Conservation (phyloP, 1,284 basidiomycete genomes). For the Trichosporon sp. region DNA sequence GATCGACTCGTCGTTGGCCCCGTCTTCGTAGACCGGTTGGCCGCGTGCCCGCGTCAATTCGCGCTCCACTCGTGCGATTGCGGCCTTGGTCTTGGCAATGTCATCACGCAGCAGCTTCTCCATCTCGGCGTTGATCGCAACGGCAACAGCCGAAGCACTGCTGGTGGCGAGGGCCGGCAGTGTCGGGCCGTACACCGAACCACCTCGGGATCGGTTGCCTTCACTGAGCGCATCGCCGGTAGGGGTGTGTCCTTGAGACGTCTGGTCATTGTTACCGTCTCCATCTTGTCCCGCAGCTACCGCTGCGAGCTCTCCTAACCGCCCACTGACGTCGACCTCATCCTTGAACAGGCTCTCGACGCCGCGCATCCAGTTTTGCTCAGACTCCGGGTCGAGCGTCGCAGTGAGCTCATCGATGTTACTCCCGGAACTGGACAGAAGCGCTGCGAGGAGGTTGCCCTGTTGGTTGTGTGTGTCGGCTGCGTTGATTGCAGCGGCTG, state of each 20-base stretch:
- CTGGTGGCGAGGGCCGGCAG: background rate
- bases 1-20: background rate
- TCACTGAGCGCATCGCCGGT: constrained; percentile 5
- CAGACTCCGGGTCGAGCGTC: constrained; percentile 32
- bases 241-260: background rate
- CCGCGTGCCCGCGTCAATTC: constrained; percentile 33
- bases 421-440: constrained; percentile 37
- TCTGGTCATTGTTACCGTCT: constrained; percentile 19
- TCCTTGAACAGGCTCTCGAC: constrained; percentile 46
- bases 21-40: constrained; percentile 17
- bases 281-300: constrained; percentile 42
- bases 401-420: constrained; percentile 32
- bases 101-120: constrained; percentile 48
- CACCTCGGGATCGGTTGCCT: constrained; percentile 8
- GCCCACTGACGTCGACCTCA: constrained; percentile 43
- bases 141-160: constrained; percentile 29
- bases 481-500: constrained; percentile 15
- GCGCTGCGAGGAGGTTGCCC: constrained; percentile 47
- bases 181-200: background rate
- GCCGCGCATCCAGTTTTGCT: constrained; percentile 45
- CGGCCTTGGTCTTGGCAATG: constrained; percentile 41
- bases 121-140: constrained; percentile 49
- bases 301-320: constrained; percentile 49
- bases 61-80: constrained; percentile 39
- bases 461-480: constrained; percentile 38